These are phyloP conservation scores for Alternaria triticimaculans DNA, from an alignment of 2,329 filamentous ascomycete genomes.

Conservation along the genomic window DNA sequence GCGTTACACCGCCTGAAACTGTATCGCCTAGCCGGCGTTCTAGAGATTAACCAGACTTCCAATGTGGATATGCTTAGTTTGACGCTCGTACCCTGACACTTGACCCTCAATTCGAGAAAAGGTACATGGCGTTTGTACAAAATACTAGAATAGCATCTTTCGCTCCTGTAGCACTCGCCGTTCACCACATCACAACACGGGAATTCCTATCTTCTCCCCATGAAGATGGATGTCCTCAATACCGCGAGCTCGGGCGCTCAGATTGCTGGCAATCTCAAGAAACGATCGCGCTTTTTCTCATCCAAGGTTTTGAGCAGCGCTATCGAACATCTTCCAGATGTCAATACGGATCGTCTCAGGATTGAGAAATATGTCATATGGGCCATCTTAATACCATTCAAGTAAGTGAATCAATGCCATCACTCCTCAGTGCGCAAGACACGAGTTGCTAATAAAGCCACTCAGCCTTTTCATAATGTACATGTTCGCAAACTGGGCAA, in stretches of 20 bases:
- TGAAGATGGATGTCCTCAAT: neutral
- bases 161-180: neutral
- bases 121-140: neutral
- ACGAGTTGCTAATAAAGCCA: neutral
- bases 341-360: neutral
- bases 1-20: neutral
- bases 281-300: neutral
- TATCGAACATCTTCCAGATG: neutral
- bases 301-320: neutral
- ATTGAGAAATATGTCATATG: constrained; percentile 3
- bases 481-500: neutral
- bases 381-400: neutral
- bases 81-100: neutral
- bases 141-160: neutral
- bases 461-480: neutral
- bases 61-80: neutral
- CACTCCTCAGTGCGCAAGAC: neutral
- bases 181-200: neutral
- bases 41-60: neutral
- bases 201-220: neutral
- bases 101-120: neutral
- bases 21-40: neutral
- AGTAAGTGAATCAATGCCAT: neutral
- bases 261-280: neutral
- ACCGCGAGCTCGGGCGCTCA: neutral